Evolutionary conservation across 257 asterid species (phyloP), one percentile per base, ranked within the genome.

Genomic region (Solanum chilense): DNA sequence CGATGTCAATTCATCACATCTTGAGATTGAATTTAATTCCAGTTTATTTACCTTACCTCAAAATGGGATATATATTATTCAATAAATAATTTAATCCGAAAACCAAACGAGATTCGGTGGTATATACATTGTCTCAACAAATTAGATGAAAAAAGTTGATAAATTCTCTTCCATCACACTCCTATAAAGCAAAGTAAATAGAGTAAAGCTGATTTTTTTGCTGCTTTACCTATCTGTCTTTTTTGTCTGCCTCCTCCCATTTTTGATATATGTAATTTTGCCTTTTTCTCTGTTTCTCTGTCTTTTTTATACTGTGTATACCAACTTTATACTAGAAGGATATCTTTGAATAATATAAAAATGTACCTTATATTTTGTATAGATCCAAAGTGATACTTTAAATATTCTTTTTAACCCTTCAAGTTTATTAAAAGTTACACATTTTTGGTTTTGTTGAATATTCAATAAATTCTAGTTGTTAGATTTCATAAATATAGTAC

Each of bases 61-160:
- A 68, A 27, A 13, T 68, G 5, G 0, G 4, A 27, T 68, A 27
- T 25, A 66, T 68, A 27, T 13, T 6, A 0, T 6, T 5, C 14
- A 13, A 5, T 35, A n/a, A 6, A 64, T 64, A 64, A 27, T 68
- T 68, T 68, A 68, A 29, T 68, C 1, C 21, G 18, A 5, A 1
- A 68, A 27, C 0, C 5, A 6, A 27, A 1, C 35, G 0, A 25
- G 39, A 77, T 77, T 16, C 41, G n/a, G 27, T 39, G 88, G 92
- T 87, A 91, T 90, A 91, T 90, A 90, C 91, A 84, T 76, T 52
- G 47, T 73, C 31, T 37, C 89, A 86, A 88, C 68, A 80, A 27
- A 56, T 18, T 6, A 56, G n/a, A 56, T 23, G 64, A 18, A 52
- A 56, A 56, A 56, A 56, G 64, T 52, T 1, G n/a, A 56, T 56